Conservation (phyloP, 1,284 basidiomycete species). For the Irpex sp. region DNA sequence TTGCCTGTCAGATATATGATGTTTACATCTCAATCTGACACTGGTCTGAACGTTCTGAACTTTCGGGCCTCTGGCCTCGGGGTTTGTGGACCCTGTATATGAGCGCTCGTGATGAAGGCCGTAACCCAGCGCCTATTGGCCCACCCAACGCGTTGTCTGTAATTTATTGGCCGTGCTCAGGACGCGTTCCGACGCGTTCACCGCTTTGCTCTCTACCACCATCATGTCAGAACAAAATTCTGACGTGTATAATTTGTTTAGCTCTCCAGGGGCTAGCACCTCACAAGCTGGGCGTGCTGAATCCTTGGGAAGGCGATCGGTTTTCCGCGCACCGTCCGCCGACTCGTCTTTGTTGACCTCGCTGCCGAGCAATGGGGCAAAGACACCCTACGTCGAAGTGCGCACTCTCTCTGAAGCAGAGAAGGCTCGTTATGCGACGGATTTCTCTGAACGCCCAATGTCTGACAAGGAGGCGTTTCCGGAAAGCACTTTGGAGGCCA, state of each 20-base stretch:
- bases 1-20: too few relatives aligned
- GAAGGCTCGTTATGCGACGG: neutral
- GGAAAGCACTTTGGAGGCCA: conserved; percentile 18
- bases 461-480: conserved; percentile 19
- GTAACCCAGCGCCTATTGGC: neutral
- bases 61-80: too few relatives aligned
- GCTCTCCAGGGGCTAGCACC: neutral
- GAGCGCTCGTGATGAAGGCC: neutral
- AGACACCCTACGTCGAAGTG: neutral
- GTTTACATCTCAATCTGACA: too few relatives aligned
- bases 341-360: neutral
- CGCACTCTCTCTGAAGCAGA: neutral
- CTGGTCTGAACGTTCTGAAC: too few relatives aligned
- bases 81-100: too few relatives aligned
- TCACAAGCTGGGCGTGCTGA: neutral
- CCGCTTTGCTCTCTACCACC: neutral
- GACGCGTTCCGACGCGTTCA: neutral
- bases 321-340: neutral
- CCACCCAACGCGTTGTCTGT: neutral
- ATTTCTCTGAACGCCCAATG: conserved; percentile 16
- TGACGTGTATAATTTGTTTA: neutral
- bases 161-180: neutral
- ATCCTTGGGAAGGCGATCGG: neutral
- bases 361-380: neutral
- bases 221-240: neutral